Percentiles rank a stretch among this genome's conserved stretches.
Conservation (phyloP, 805 yeast genomes). For the Komagataella pastoris region DNA sequence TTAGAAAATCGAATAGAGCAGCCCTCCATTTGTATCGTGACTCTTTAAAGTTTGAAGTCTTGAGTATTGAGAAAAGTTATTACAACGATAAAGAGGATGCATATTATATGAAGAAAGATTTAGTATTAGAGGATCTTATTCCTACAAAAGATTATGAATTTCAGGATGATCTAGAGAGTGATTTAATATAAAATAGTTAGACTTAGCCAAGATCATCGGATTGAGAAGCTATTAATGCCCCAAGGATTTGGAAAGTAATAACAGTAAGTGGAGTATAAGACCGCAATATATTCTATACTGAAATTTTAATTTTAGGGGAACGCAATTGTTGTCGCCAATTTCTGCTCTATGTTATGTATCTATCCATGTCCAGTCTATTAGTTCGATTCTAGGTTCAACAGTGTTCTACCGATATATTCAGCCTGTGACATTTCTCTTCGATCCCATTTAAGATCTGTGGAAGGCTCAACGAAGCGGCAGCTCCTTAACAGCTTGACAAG, state of each 20-base stretch:
- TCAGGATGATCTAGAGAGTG: slow-evolving; percentile 41
- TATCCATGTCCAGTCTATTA: not conserved
- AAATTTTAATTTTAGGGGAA: too few relatives aligned
- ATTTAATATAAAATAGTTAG: slow-evolving; percentile 21
- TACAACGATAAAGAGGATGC: slow-evolving; percentile 98
- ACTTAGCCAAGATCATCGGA: not conserved
- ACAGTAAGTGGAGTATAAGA: not conserved
- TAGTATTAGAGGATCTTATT: slow-evolving; percentile 44
- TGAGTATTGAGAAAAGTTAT: slow-evolving; percentile 73
- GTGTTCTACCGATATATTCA: not conserved
- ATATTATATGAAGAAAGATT: slow-evolving; percentile 75
- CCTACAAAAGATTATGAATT: slow-evolving; percentile 39
- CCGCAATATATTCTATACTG: too few relatives aligned
- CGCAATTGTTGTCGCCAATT: too few relatives aligned
- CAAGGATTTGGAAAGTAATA: too few relatives aligned
- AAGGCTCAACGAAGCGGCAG: not conserved
- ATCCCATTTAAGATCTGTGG: not conserved
- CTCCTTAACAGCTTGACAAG: not conserved
- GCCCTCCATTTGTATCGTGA: slow-evolving; percentile 87
- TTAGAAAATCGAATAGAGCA: slow-evolving; percentile 85
- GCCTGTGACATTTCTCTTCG: not conserved
- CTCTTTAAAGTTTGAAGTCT: slow-evolving; percentile 71
- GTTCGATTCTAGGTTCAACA: not conserved
- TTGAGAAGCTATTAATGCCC: not conserved
- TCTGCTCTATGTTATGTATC: not conserved